Base-by-base conservation (phyloP, 192 early-diverging fungal genomes). In the Coemansia sp. region DNA sequence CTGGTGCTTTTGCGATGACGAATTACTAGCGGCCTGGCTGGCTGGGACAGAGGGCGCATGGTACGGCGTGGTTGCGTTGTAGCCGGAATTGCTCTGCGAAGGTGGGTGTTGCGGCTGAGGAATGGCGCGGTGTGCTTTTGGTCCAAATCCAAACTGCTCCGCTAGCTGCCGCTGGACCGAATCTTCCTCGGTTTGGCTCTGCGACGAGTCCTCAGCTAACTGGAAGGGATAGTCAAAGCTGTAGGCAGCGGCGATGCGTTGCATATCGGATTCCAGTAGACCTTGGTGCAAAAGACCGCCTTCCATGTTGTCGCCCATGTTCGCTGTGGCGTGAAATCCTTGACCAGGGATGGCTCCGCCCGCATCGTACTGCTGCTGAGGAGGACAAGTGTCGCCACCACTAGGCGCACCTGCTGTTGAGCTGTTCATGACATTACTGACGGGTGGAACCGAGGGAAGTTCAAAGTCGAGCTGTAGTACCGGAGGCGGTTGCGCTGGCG, bases 381-480 rank as follows among this genome's bases (percentile, higher is more conserved):
- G 54, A 27, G 15, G 15, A 18, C 7, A 15, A 34, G n/a, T 13
- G 18, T 60, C 4, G 16, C 7, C 15, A 12, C 5, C 31, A 36
- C 31, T 16, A 18, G 57, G 15, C 31, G 16, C 33, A 18, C 6
- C 3, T 2, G 31, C 8, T 7, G 31, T 33, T 16, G 64, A 20
- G 3, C 34, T 34, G 47, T 47, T 68, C 44, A 75, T 55, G 7
- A 43, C 69, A 40, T 72, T 12, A 12, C 59, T 69, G 36, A 57
- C 60, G 3, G 73, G 63, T 13, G 70, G 41, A n/a, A 72, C 38
- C 22, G 34, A 22, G 2, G 81, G 81, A 47, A 84, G 67, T 20
- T 73, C 60, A 61, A 84, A 67, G 40, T 72, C 65, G 5, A 84
- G 66, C 61, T 75, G 72, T 15, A 84, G 71, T 20, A 77, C 81